Conservation (phyloP, 805 yeast species). For the Phaffomyces opuntiae region DNA sequence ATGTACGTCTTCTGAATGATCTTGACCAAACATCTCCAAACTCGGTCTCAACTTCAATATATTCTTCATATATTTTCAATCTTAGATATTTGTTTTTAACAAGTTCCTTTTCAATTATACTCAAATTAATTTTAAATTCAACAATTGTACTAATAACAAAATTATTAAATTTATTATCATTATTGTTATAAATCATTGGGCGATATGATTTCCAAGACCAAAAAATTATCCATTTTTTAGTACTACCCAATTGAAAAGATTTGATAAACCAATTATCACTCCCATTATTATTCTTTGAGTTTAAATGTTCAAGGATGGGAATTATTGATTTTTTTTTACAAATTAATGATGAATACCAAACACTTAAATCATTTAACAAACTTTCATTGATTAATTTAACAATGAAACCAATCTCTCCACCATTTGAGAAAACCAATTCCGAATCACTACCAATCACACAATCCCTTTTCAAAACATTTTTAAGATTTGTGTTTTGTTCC, state of each 20-base stretch:
- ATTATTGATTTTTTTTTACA: slow-evolving; percentile 22
- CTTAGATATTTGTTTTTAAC: background rate
- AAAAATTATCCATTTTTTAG: slow-evolving; percentile 22
- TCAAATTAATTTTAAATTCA: slow-evolving; percentile 11
- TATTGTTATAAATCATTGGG: slow-evolving; percentile 8
- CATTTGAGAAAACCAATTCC: slow-evolving; percentile 34
- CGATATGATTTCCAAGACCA: slow-evolving; percentile 17
- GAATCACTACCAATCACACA: slow-evolving; percentile 25
- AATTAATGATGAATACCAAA: slow-evolving; percentile 36
- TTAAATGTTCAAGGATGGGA: slow-evolving; percentile 2
- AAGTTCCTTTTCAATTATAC: background rate
- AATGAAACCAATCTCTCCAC: slow-evolving; percentile 41
- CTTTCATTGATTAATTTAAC: slow-evolving; percentile 29
- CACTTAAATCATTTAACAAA: slow-evolving; percentile 9
- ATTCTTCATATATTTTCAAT: background rate
- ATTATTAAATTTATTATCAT: slow-evolving; percentile 2
- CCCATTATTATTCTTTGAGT: slow-evolving; percentile 10
- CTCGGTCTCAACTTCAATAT: background rate
- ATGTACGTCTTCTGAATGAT: slow-evolving; percentile 14
- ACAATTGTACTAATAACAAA: slow-evolving; percentile 8
- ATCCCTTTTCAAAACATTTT: slow-evolving; percentile 18
- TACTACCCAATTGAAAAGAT: slow-evolving; percentile 17
- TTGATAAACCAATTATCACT: slow-evolving; percentile 13
- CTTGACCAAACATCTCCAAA: slow-evolving; percentile 23
- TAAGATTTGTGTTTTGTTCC: slow-evolving; percentile 16